Base-by-base conservation (phyloP, 352 stramenopile species). In the Lagenidium giganteum region DNA sequence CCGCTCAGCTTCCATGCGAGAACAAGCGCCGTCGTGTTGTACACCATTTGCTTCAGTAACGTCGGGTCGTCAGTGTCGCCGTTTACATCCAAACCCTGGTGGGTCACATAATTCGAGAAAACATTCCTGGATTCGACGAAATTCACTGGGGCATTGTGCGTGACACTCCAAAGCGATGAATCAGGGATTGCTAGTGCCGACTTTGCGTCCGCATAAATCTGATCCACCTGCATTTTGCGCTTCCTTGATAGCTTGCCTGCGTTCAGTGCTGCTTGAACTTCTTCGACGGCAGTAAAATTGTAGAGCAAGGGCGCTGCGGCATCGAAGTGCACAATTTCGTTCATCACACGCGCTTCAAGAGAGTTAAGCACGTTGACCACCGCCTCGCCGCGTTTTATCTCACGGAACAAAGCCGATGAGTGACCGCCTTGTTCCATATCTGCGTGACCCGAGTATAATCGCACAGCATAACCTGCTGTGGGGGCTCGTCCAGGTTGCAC, bases 331-430 rank as follows among this genome's bases (percentile, higher is more conserved):
- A 64, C 61, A 1, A 61, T 2, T 5, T 79, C 55, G 13, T 22
- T 33, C 67, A 82, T 75, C 23, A 77, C 70, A 18, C 62, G 51
- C 14, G 54, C 51, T 31, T 82, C 70, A 6, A 82, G 24, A 8
- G 33, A 39, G 12, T 79, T 31, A n/a, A 82, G 28, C 32, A 64
- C 28, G 8, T 18, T 16, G 12, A 77, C 40, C 21, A 82, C 67
- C 9, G 54, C 67, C 44, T 77, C 67, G n/a, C 64, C 70, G 5
- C 70, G 60, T 38, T 58, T 67, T 13, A 79, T 60, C 49, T 82
- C 70, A 6, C 70, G 61, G 49, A 48, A 65, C 35, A 61, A 73
- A 5, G 53, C 64, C 8, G 56, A 47, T 3, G 20, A 29, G 17
- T 52, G n/a, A 12, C 29, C 53, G 38, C 68, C 54, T 4, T 8